Base-by-base conservation (phyloP, 805 yeast genomes). In the Cyberlindnera mississippiensis region DNA sequence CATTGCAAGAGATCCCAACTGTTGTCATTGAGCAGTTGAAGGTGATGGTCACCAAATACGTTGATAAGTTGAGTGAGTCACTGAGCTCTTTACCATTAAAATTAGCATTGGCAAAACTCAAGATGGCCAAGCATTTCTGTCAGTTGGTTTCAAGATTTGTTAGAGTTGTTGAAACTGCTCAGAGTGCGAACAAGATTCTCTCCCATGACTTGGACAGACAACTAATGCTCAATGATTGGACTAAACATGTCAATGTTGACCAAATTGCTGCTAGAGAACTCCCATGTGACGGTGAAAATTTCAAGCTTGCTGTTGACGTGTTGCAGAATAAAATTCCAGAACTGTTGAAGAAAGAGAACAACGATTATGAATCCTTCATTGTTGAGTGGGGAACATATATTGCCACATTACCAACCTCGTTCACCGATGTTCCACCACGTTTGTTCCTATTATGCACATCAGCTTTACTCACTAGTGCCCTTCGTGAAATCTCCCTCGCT, bases 181-280 rank as follows among this genome's bases (percentile, higher is more conserved):
- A 65, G 47, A 67, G 69, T 35, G 80, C 79, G 0, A 63, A 68
- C 27, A 66, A 66, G 45, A 72, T 77, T 19, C 64, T 77, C 29
- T 60, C 64, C 16, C 68, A 68, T 40, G 57, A 60, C 7, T 45
- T 55, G 12, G 82, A 78, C 38, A 62, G 71, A 34, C 63, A 60
- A 27, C 57, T 68, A 24, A 82, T 82, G 87, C 55, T 66, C 33
- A 59, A 62, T 28, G 86, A 80, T 59, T 82, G 87, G 88, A 41
- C 59, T 11, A 52, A 62, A 37, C 65, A 66, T 43, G 74, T 79
- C 30, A 75, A 79, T 49, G 59, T 72, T 34, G 61, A 57, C 20
- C 68, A 69, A 33, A 65, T 76, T 20, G 67, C 74, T 2, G 51
- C 60, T 15, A 66, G 78, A 27, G 82, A 77, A 46, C 64, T 72